A percentile compares a stretch with the other conserved stretches of the same genome.
phyloP scores from a whole-genome alignment of 2,329 filamentous ascomycete genomes.

The Penicillium sp. region DNA sequence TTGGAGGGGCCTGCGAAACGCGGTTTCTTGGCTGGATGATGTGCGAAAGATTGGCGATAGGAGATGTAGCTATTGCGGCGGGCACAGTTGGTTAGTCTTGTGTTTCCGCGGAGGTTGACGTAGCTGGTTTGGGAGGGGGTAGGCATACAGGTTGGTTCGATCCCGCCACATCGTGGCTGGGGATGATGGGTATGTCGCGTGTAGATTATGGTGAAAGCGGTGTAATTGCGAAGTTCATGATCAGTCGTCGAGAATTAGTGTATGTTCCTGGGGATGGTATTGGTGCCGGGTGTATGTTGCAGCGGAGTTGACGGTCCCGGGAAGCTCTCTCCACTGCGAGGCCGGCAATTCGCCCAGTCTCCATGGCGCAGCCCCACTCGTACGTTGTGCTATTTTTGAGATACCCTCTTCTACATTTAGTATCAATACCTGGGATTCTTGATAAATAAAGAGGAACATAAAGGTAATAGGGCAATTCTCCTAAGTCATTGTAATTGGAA shows the following conservation, averaged over 20 bases:
- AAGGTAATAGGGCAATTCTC: no score
- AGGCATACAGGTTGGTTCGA: slow-evolving; percentile 88
- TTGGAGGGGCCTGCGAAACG: slow-evolving; percentile 63
- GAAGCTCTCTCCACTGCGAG: slow-evolving; percentile 15
- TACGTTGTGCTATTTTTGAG: neutral
- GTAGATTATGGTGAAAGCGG: slow-evolving; percentile 20
- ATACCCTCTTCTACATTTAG: no score
- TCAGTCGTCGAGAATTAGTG: slow-evolving; percentile 1
- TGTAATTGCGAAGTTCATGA: slow-evolving; percentile 17
- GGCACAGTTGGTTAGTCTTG: slow-evolving; percentile 15
- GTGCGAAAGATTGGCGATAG: slow-evolving; percentile 96
- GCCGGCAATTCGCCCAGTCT: neutral
- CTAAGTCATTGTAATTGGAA: no score
- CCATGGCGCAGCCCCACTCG: neutral
- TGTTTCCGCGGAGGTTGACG: neutral
- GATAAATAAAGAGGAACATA: no score
- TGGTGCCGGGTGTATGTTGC: neutral
- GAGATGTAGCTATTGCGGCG: slow-evolving; percentile 76
- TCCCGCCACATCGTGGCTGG: slow-evolving; percentile 92
- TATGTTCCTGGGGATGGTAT: neutral
- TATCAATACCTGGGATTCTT: no score
- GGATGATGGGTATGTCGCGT: slow-evolving; percentile 19
- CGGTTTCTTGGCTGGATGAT: slow-evolving; percentile 85
- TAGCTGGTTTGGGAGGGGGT: slow-evolving; percentile 10
- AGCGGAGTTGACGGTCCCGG: slow-evolving; percentile 13